Conservation (phyloP, 805 yeast genomes). For the Ogataea salicorniae region DNA sequence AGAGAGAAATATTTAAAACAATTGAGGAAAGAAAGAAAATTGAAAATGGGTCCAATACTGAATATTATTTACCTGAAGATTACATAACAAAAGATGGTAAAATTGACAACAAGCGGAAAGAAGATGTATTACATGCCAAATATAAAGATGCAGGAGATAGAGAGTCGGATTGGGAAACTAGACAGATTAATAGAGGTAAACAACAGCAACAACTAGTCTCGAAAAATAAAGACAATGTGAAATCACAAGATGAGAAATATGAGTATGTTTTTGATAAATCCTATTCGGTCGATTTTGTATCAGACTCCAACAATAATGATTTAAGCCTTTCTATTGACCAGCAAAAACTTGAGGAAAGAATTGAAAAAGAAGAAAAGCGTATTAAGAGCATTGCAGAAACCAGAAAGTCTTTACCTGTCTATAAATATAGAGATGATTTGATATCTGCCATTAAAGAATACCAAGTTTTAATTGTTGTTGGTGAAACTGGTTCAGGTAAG, state of each 20-base stretch:
- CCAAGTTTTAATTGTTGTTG: slow-evolving; percentile 80
- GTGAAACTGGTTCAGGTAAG: slow-evolving; percentile 96
- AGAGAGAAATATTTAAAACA: slow-evolving; percentile 43
- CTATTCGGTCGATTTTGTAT: slow-evolving; percentile 53
- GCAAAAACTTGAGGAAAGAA: slow-evolving; percentile 23
- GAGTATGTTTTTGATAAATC: slow-evolving; percentile 73
- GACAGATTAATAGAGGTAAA: slow-evolving; percentile 37
- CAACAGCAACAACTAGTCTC: slow-evolving; percentile 4
- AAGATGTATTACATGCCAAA: slow-evolving; percentile 38
- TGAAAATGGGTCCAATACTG: slow-evolving; percentile 15
- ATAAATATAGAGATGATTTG: slow-evolving; percentile 52
- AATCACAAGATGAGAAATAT: slow-evolving; percentile 39
- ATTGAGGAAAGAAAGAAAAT: slow-evolving; percentile 36
- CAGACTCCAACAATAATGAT: slow-evolving; percentile 32
- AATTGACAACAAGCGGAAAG: slow-evolving; percentile 51
- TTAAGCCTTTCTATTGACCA: slow-evolving; percentile 29
- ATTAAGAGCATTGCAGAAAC: slow-evolving; percentile 41
- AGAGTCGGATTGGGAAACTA: slow-evolving; percentile 45
- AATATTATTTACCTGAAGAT: slow-evolving; percentile 54
- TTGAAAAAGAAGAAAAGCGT: slow-evolving; percentile 32
- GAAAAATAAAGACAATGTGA: slow-evolving; percentile 9
- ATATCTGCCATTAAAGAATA: slow-evolving; percentile 53
- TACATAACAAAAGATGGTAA: slow-evolving; percentile 47
- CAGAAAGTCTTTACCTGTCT: slow-evolving; percentile 72
- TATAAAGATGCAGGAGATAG: slow-evolving; percentile 17